Conservation (phyloP, 306 rosid species). For the Ochetophila trinervis region DNA sequence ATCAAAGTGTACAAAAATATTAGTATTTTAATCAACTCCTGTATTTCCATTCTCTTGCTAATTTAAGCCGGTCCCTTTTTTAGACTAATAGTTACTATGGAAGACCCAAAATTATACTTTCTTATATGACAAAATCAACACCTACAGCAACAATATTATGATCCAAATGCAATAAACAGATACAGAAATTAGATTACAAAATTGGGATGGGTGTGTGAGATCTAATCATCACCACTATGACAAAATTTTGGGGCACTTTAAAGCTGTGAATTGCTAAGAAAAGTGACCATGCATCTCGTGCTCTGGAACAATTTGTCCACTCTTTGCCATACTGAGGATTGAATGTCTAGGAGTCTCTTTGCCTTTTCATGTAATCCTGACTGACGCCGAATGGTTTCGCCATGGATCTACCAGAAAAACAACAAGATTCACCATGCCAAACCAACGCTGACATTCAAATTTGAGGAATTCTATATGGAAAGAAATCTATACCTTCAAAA, state of each 20-base stretch:
- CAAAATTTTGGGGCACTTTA: conserved; percentile 14
- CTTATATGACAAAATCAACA: no score
- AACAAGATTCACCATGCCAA: not conserved
- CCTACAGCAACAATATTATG: not conserved
- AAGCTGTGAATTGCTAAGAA: conserved; percentile 72
- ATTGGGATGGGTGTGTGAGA: conserved; percentile 4
- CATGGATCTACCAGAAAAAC: conserved; percentile 60
- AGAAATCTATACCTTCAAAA: conserved; percentile 61
- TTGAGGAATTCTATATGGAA: not conserved
- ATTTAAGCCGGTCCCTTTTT: no score
- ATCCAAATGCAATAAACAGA: not conserved
- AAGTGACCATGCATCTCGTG: conserved; percentile 67
- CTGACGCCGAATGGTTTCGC: conserved; percentile 74
- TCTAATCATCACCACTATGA: not conserved
- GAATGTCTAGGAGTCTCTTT: conserved; percentile 70
- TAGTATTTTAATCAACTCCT: no score
- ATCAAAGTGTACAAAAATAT: no score
- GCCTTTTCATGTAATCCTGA: conserved; percentile 70
- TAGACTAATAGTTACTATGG: no score
- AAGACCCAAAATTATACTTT: no score
- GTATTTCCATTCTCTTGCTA: no score
- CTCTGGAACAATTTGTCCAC: conserved; percentile 76
- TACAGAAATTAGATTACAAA: conserved; percentile 13
- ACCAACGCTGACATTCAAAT: not conserved
- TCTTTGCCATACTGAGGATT: conserved; percentile 67